Percentiles rank a stretch among this genome's conserved stretches.
Conservation (phyloP, 805 yeast species). For the Ogataea siamensis region DNA sequence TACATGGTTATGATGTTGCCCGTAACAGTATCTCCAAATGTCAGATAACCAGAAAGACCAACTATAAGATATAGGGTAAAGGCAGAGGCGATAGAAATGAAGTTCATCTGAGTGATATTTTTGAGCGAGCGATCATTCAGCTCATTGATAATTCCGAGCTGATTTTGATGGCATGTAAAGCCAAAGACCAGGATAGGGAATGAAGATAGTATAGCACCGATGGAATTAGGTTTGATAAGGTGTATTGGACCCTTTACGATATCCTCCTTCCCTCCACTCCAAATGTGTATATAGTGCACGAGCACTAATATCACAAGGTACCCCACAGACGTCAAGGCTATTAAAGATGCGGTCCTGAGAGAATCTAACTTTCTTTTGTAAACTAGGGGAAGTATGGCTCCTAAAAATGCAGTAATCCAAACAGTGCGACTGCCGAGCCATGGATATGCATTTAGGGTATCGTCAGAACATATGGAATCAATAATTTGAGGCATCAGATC, state of each 20-base stretch:
- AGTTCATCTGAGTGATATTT: conserved; percentile 46
- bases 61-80: conserved; percentile 62
- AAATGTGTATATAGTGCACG: conserved; percentile 62
- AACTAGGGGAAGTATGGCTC: conserved; percentile 58
- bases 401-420: conserved; percentile 63
- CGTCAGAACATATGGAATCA: conserved; percentile 27
- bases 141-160: conserved; percentile 87
- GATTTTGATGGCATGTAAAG: conserved; percentile 93
- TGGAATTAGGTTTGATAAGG: conserved; percentile 44
- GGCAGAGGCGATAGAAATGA: conserved; percentile 57
- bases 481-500: conserved; percentile 65
- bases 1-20: conserved; percentile 83
- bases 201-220: conserved; percentile 56
- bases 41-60: conserved; percentile 79
- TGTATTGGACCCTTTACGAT: conserved; percentile 51
- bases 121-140: conserved; percentile 52
- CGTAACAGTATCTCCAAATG: conserved; percentile 77
- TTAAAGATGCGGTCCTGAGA: conserved; percentile 77
- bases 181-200: conserved; percentile 94
- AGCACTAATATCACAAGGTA: conserved; percentile 74
- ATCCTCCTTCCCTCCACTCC: conserved; percentile 54
- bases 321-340: conserved; percentile 78
- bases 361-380: conserved; percentile 77
- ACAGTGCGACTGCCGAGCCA: conserved; percentile 44
- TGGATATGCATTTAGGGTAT: conserved; percentile 17